Percentiles rank a stretch among this genome's conserved stretches.
phyloP scores from a whole-genome alignment of 768 basidiomycete species.

The Pleurotus eryngii region DNA sequence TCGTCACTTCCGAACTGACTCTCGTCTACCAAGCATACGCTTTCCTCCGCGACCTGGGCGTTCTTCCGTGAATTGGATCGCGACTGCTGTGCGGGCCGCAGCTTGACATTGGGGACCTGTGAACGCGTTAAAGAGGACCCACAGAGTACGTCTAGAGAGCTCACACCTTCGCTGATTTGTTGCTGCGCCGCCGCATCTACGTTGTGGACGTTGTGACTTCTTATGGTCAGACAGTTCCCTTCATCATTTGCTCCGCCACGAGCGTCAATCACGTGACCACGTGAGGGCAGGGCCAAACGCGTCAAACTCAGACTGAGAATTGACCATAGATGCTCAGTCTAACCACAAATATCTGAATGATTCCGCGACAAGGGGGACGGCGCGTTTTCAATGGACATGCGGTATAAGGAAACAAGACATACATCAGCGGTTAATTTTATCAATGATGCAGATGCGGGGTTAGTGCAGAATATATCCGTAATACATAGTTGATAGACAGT shows the following conservation, averaged over 20 bases:
- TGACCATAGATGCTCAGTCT: too few species aligned
- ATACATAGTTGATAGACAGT: too few species aligned
- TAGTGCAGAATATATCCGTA: too few species aligned
- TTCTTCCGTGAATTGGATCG: conserved; percentile 25
- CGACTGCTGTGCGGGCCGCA: conserved; percentile 58
- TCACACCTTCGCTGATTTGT: conserved; percentile 64
- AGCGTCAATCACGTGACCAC: background rate
- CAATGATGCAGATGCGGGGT: too few species aligned
- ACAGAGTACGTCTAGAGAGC: background rate
- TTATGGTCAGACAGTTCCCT: too few species aligned
- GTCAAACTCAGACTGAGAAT: background rate
- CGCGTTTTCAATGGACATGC: too few species aligned
- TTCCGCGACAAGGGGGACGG: too few species aligned
- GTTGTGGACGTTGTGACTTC: too few species aligned
- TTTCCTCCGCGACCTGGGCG: conserved; percentile 23
- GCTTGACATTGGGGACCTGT: conserved; percentile 80
- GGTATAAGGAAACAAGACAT: too few species aligned
- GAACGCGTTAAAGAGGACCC: background rate
- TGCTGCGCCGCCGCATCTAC: conserved; percentile 48
- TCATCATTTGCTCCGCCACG: too few species aligned
- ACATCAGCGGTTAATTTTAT: too few species aligned
- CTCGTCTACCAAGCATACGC: conserved; percentile 42
- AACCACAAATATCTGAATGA: too few species aligned
- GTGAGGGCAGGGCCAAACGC: background rate
- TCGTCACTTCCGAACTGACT: conserved; percentile 45